These are phyloP conservation scores for Ophiosphaerella korrae DNA, from an alignment of 2,329 filamentous ascomycete species.

Conservation along the genomic window DNA sequence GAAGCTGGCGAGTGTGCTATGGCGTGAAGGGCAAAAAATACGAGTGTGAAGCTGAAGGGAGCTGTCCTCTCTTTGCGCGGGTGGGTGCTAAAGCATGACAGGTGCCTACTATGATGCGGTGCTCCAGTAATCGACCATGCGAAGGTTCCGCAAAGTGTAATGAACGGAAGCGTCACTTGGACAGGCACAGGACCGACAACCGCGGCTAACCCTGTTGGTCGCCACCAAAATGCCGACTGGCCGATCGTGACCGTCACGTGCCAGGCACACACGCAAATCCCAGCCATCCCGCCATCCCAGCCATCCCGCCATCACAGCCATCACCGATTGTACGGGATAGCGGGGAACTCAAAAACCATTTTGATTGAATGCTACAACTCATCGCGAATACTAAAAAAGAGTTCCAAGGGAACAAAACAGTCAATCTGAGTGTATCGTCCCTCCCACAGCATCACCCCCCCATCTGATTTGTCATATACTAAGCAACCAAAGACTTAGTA, in stretches of 20 bases:
- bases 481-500: background rate
- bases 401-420: background rate
- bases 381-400: background rate
- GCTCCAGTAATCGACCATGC: background rate
- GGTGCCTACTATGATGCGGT: too few relatives aligned
- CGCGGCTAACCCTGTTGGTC: background rate
- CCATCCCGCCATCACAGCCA: background rate
- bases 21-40: background rate
- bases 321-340: background rate
- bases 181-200: conserved; percentile 11
- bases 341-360: background rate
- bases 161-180: conserved; percentile 1
- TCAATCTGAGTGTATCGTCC: background rate
- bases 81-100: background rate
- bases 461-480: too few relatives aligned
- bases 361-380: too few relatives aligned
- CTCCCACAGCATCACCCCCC: too few relatives aligned
- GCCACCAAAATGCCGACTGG: background rate
- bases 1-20: background rate
- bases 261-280: too few relatives aligned
- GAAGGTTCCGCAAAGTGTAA: background rate
- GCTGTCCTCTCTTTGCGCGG: background rate
- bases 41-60: background rate
- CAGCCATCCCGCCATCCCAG: too few relatives aligned
- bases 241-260: conserved; percentile 1